A percentile compares a stretch with the other conserved stretches of the same genome.
phyloP scores from a whole-genome alignment of 139 green algal species.

The Picochlorum sp. region DNA sequence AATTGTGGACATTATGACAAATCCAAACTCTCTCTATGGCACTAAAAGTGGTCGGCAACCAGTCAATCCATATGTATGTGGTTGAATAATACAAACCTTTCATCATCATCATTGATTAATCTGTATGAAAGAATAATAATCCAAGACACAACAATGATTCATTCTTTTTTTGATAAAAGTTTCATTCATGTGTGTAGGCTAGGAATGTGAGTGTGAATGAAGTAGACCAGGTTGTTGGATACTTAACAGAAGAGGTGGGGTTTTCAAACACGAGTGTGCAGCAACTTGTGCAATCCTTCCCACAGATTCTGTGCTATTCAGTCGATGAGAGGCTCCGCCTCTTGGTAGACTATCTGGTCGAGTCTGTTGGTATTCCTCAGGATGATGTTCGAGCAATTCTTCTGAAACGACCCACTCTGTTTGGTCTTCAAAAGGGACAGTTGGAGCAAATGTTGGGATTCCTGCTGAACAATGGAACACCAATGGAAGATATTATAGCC shows the following conservation, averaged over 20 bases:
- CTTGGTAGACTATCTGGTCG: conserved; percentile 48
- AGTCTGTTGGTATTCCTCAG: conserved; percentile 12
- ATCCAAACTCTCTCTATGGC: conserved; percentile 63
- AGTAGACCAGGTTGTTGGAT: conserved; percentile 1
- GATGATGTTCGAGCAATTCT: conserved; percentile 30
- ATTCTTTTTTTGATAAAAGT: no score
- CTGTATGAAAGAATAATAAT: no score
- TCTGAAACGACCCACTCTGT: conserved; percentile 43
- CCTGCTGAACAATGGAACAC: conserved; percentile 31
- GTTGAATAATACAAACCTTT: background rate
- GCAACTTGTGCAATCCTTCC: conserved; percentile 54
- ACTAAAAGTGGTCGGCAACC: conserved; percentile 28
- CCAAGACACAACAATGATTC: no score
- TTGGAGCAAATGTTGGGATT: conserved; percentile 52
- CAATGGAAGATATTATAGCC: conserved; percentile 26
- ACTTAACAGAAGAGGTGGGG: background rate
- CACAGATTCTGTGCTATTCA: conserved; percentile 58
- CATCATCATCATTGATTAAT: no score
- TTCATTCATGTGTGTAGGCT: background rate
- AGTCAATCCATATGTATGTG: conserved; percentile 17
- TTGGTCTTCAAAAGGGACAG: conserved; percentile 55
- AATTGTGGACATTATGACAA: conserved; percentile 67
- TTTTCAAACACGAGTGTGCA: background rate
- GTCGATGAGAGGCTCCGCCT: conserved; percentile 45
- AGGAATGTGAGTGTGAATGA: background rate